A percentile compares a stretch with the other conserved stretches of the same genome.
phyloP scores from a whole-genome alignment of 2,329 filamentous ascomycete genomes.

The Fusarium sp. region DNA sequence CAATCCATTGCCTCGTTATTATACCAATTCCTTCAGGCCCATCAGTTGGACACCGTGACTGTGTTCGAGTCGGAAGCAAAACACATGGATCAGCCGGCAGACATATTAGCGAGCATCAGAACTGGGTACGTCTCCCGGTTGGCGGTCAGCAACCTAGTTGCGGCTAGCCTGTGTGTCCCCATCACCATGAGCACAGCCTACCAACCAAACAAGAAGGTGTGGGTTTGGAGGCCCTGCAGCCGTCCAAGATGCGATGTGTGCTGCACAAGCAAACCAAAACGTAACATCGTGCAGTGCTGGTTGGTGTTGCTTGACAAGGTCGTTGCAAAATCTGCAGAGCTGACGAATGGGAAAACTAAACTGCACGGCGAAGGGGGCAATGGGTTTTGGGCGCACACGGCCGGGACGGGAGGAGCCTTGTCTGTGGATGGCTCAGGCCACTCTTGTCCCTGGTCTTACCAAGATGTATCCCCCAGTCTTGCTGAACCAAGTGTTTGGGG shows the following conservation, averaged over 20 bases:
- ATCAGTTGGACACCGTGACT: not conserved
- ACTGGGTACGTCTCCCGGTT: slow-evolving; percentile 1
- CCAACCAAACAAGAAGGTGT: slow-evolving; percentile 23
- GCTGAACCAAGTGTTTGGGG: slow-evolving; percentile 16
- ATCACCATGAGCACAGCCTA: slow-evolving; percentile 4
- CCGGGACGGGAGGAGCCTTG: slow-evolving; percentile 52
- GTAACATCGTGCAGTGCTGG: slow-evolving; percentile 40
- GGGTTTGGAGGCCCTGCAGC: slow-evolving; percentile 16
- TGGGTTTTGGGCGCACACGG: slow-evolving; percentile 40
- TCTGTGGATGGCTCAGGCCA: slow-evolving; percentile 43
- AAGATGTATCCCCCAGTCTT: slow-evolving; percentile 18
- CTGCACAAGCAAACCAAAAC: slow-evolving; percentile 33
- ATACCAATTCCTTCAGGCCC: slow-evolving; percentile 1
- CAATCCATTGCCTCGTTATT: not conserved
- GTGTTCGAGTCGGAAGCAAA: slow-evolving; percentile 1
- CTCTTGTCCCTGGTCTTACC: slow-evolving; percentile 31
- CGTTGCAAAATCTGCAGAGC: slow-evolving; percentile 15
- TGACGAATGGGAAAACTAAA: slow-evolving; percentile 21
- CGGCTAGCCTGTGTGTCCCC: slow-evolving; percentile 27
- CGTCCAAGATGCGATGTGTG: slow-evolving; percentile 19
- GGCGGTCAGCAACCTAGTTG: slow-evolving; percentile 28
- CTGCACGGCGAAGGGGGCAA: slow-evolving; percentile 20
- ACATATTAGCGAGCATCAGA: not conserved
- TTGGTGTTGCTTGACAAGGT: slow-evolving; percentile 25
- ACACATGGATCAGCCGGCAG: not conserved